A percentile compares a stretch with the other conserved stretches of the same genome.
These are phyloP conservation scores for Fusarium pininemorale DNA, from an alignment of 2,329 filamentous ascomycete species.

Conservation along the genomic window DNA sequence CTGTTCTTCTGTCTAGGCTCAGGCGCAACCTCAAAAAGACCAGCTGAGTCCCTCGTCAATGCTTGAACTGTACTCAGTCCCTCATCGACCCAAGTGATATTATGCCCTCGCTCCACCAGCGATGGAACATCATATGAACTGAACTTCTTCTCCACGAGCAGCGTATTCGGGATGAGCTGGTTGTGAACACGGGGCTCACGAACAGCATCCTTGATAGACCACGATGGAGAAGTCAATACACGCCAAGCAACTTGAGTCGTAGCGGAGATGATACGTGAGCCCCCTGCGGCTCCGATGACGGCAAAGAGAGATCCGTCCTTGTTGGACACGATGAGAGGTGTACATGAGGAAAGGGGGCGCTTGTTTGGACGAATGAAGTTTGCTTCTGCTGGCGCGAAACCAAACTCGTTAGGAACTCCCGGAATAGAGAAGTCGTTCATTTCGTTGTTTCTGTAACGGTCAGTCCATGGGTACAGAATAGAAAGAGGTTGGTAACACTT, in stretches of 20 bases:
- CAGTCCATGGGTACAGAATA: not conserved
- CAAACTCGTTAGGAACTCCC: conserved; percentile 79
- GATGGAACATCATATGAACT: conserved; percentile 69
- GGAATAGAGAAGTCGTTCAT: conserved; percentile 90
- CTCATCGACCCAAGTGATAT: conserved; percentile 73
- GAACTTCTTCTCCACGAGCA: conserved; percentile 74
- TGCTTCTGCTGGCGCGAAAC: conserved; percentile 78
- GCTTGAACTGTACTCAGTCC: conserved; percentile 76
- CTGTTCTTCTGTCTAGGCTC: conserved; percentile 80
- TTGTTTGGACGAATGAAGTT: conserved; percentile 88
- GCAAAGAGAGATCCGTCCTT: conserved; percentile 72
- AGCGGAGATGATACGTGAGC: conserved; percentile 82
- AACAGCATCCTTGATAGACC: conserved; percentile 70
- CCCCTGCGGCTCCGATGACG: conserved; percentile 79
- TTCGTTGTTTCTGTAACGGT: conserved; percentile 61
- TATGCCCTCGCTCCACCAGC: conserved; percentile 73
- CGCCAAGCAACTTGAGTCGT: conserved; percentile 80
- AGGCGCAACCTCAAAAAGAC: conserved; percentile 78
- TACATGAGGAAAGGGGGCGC: conserved; percentile 83
- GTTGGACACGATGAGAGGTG: conserved; percentile 77
- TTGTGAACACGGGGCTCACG: conserved; percentile 78
- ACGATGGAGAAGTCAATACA: conserved; percentile 67
- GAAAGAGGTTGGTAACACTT: conserved; percentile 50
- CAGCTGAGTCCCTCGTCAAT: conserved; percentile 62
- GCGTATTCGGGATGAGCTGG: conserved; percentile 77